These are phyloP conservation scores for Daldinia sp. DNA, from an alignment of 2,329 filamentous ascomycete species.

Conservation along the genomic window DNA sequence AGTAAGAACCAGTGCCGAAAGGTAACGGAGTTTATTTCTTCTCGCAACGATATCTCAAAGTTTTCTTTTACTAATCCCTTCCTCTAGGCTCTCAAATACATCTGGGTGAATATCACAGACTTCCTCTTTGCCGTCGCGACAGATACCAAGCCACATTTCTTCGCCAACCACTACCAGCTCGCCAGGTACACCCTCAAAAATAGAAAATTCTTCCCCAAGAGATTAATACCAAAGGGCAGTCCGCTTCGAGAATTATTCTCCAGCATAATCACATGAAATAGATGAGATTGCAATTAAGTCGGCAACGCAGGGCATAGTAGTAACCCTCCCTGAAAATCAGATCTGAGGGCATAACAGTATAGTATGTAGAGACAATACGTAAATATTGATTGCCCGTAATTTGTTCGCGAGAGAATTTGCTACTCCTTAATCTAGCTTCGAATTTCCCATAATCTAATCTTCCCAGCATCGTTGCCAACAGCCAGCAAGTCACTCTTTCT, in stretches of 20 bases:
- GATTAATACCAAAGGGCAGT: slow-evolving; percentile 55
- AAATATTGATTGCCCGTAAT: slow-evolving; percentile 14
- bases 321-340: slow-evolving; percentile 6
- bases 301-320: background rate
- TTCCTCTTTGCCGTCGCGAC: slow-evolving; percentile 56
- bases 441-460: slow-evolving; percentile 93
- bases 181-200: slow-evolving; percentile 53
- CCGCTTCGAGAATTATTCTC: slow-evolving; percentile 56
- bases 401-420: slow-evolving; percentile 12
- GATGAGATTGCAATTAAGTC: background rate
- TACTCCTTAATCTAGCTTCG: slow-evolving; percentile 62
- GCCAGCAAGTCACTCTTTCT: slow-evolving; percentile 77
- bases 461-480: slow-evolving; percentile 89
- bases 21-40: slow-evolving; percentile 49
- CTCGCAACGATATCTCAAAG: too few species aligned
- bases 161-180: slow-evolving; percentile 52
- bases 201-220: slow-evolving; percentile 60
- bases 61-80: slow-evolving; percentile 15
- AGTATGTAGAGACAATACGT: slow-evolving; percentile 9
- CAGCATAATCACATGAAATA: slow-evolving; percentile 44
- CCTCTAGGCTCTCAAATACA: slow-evolving; percentile 55
- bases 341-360: background rate
- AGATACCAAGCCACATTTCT: slow-evolving; percentile 50
- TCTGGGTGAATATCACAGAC: slow-evolving; percentile 64
- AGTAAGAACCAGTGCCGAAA: slow-evolving; percentile 61